Evolutionary conservation across 1,284 basidiomycete species (phyloP), one percentile per base, ranked within the genome.

Genomic region (Fereydounia khargensis): DNA sequence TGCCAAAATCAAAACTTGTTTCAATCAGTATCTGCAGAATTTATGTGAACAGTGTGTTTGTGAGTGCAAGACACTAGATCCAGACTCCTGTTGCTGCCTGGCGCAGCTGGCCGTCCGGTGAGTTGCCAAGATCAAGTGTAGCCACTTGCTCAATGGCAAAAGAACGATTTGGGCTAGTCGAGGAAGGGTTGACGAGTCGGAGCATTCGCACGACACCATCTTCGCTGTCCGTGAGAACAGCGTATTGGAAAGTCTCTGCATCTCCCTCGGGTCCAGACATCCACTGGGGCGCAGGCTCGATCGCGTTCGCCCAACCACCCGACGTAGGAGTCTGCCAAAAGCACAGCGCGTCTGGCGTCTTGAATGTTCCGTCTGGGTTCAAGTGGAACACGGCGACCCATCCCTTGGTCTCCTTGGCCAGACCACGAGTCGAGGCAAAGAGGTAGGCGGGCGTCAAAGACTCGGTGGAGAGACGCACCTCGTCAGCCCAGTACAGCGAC

Each of bases 221-320:
- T 50, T 77, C 76, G 37, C 70, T 74, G 39, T 77, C 75, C 14
- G 77, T 78, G 14, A 78, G 52, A 4, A 65, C 73, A 24, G 76
- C 57, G 34, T 61, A 78, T 7, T 70, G 65, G n/a, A n/a, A n/a
- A n/a, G n/a, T n/a, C 40, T 63, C 49, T 0, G 56, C 63, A 0
- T 43, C 25, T 3, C 43, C 57, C 6, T 16, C 39, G 9, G 42
- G 35, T 1, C 56, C 57, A 20, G 47, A 35, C 11, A 68, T 53
- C 1, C 48, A 22, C 8, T 47, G 52, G 16, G 76, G 74, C 22
- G 73, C 73, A 1, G 75, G 70, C 38, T 76, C 72, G 22, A 78
- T 76, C 0, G 77, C 77, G 45, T 78, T 78, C 1, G 78, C 78
- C 77, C 77, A 78, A 2, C 78, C 78, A n/a, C 78, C 78, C 3